Conservation (phyloP, 495 filamentous ascomycete genomes). For the Penicillium daleae region DNA sequence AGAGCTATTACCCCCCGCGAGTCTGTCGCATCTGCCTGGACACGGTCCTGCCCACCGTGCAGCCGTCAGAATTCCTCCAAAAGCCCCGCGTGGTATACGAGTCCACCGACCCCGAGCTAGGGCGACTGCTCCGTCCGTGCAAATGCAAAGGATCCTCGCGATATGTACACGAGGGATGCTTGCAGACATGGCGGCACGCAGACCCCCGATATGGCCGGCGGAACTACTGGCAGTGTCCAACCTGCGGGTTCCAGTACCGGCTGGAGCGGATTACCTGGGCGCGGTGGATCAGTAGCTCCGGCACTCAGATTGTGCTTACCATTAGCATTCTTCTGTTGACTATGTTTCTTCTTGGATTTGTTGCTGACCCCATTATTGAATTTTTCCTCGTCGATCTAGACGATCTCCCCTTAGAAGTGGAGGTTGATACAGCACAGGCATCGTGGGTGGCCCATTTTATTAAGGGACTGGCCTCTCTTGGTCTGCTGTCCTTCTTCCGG, state of each 20-base stretch:
- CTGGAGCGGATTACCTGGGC: slow-evolving; percentile 78
- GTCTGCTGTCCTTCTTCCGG: slow-evolving; percentile 83
- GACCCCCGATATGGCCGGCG: slow-evolving; percentile 66
- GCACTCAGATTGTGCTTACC: slow-evolving; percentile 67
- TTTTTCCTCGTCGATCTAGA: slow-evolving; percentile 78
- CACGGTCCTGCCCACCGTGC: slow-evolving; percentile 74
- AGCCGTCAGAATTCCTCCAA: slow-evolving; percentile 67
- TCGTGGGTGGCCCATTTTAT: slow-evolving; percentile 82
- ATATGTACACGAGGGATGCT: slow-evolving; percentile 95
- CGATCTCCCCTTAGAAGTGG: slow-evolving; percentile 40
- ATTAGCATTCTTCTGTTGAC: slow-evolving; percentile 66
- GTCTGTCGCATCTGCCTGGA: slow-evolving; percentile 94
- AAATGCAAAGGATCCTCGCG: slow-evolving; percentile 88
- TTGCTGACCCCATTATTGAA: slow-evolving; percentile 91
- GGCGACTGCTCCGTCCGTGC: slow-evolving; percentile 88
- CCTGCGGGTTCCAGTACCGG: slow-evolving; percentile 83
- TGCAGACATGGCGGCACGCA: slow-evolving; percentile 81
- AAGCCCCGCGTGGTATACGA: slow-evolving; percentile 71
- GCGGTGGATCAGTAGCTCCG: slow-evolving; percentile 69
- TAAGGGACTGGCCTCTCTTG: slow-evolving; percentile 84
- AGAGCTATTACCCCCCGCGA: slow-evolving; percentile 63
- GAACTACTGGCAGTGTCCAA: slow-evolving; percentile 87
- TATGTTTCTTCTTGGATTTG: slow-evolving; percentile 81
- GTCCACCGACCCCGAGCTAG: slow-evolving; percentile 71
- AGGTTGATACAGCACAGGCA: slow-evolving; percentile 37